These are phyloP conservation scores for Crithidia sp. DNA, from an alignment of 208 protist species.

Conservation along the genomic window DNA sequence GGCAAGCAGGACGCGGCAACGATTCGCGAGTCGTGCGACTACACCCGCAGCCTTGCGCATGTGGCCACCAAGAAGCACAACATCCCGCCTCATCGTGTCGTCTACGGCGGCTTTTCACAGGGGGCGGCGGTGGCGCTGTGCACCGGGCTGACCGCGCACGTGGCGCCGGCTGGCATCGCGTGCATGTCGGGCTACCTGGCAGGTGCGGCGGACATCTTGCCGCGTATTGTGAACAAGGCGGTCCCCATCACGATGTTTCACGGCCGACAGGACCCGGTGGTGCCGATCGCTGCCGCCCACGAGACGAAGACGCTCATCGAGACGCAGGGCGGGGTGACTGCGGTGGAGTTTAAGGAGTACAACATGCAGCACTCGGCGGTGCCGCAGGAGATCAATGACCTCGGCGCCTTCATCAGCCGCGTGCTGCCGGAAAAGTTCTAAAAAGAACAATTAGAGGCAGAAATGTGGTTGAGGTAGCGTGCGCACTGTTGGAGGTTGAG, in stretches of 20 bases:
- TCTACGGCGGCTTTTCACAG: constrained; percentile 94
- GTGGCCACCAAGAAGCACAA: constrained; percentile 50
- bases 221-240: constrained; percentile 39
- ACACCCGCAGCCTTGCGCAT: constrained; percentile 73
- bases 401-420: constrained; percentile 56
- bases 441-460: background rate
- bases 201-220: constrained; percentile 49
- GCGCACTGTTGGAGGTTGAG: too few relatives aligned
- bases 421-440: constrained; percentile 55
- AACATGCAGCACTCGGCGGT: constrained; percentile 81
- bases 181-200: constrained; percentile 86
- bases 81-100: constrained; percentile 74
- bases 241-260: constrained; percentile 79
- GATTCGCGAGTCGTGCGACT: constrained; percentile 69
- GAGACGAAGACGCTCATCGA: constrained; percentile 56
- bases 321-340: constrained; percentile 32
- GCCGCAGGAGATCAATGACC: constrained; percentile 76
- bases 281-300: constrained; percentile 62
- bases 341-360: constrained; percentile 72
- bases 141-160: constrained; percentile 57
- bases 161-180: constrained; percentile 72
- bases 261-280: constrained; percentile 74
- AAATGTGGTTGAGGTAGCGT: too few relatives aligned
- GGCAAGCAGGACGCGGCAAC: constrained; percentile 47
- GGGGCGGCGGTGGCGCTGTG: constrained; percentile 85